Conservation (phyloP, 73 alveolate genomes). For the Tetrahymena elliotti region DNA sequence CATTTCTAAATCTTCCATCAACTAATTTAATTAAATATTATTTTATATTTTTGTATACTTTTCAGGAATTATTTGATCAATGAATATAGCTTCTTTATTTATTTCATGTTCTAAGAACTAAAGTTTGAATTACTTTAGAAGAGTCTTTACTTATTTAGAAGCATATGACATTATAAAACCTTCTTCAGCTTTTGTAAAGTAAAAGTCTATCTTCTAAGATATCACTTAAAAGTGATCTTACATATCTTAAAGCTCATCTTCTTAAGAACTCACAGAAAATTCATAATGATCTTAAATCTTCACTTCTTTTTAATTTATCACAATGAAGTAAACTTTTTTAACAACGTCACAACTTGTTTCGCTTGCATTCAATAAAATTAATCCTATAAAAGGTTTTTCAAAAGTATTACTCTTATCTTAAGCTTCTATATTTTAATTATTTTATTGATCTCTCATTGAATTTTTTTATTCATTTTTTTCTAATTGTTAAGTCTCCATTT, state of each 20-base stretch:
- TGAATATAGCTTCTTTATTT: neutral
- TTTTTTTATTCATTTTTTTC: neutral
- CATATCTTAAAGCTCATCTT: neutral
- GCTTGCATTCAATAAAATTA: neutral
- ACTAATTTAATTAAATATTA: neutral
- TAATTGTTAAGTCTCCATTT: neutral
- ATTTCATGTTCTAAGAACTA: neutral
- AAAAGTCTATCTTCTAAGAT: neutral
- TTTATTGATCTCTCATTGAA: neutral
- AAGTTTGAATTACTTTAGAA: neutral
- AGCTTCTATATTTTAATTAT: neutral
- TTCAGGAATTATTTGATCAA: neutral
- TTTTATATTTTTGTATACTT: neutral
- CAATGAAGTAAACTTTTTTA: neutral
- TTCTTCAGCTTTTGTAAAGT: neutral
- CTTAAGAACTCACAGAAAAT: neutral
- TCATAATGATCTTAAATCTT: neutral
- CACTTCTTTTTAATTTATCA: neutral
- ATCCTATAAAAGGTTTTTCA: neutral
- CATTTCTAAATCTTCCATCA: neutral
- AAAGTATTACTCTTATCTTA: neutral
- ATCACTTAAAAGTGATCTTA: neutral
- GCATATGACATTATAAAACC: neutral
- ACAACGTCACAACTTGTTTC: neutral
- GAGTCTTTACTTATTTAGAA: neutral